Conservation (phyloP, 164 flowering plant species). For the grape (Vitis vinifera) region ASM3070453v1 NC_081820.1:2153001-2153500, state of each 20-base stretch:
- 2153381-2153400: conserved; percentile 58
- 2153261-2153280: conserved; percentile 42
- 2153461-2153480: conserved; percentile 47
- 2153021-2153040: conserved; percentile 75
- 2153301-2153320: conserved; percentile 63
- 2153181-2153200: conserved; percentile 60
- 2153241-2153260: conserved; percentile 55
- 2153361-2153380: conserved; percentile 66
- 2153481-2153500: background rate
- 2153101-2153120: conserved; percentile 61
- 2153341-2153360: conserved; percentile 62
- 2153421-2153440: conserved; percentile 59
- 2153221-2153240: conserved; percentile 47
- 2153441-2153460: conserved; percentile 81
- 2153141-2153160: conserved; percentile 40
- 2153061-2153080: conserved; percentile 35
- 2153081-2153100: conserved; percentile 63
- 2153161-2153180: conserved; percentile 36
- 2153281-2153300: conserved; percentile 53
- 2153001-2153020: conserved; percentile 53
- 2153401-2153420: conserved; percentile 56
- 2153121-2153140: conserved; percentile 69
- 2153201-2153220: conserved; percentile 54
- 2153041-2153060: conserved; percentile 53
- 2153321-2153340: conserved; percentile 56